Conservation (phyloP, 768 basidiomycete species). For the Fibroporia radiculosa region DNA sequence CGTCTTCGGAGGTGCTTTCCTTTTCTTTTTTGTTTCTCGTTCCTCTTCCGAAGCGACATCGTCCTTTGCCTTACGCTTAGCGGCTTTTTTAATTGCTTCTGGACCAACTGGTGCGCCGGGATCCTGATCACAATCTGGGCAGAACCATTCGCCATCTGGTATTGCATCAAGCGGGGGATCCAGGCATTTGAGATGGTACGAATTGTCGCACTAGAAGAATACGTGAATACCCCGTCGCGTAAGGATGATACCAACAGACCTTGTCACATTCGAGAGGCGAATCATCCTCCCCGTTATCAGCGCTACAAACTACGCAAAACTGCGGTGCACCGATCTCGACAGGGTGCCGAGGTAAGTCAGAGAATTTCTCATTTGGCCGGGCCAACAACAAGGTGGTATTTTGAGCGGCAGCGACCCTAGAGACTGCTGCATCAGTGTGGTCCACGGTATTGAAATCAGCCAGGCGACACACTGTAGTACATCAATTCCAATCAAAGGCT, state of each 20-base stretch:
- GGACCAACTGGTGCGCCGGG: conserved; percentile 42
- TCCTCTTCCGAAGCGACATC: conserved; percentile 22
- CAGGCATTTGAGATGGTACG: conserved; percentile 81
- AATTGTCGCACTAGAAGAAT: conserved; percentile 67
- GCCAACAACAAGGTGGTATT: conserved; percentile 83
- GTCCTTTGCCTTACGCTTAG: conserved; percentile 9
- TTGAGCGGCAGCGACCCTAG: conserved; percentile 77
- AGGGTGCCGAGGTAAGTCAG: conserved; percentile 78
- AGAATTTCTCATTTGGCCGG: conserved; percentile 61
- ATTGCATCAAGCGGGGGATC: conserved; percentile 66
- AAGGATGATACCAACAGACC: conserved; percentile 31
- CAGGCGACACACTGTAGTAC: conserved; percentile 55
- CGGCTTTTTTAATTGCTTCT: conserved; percentile 13
- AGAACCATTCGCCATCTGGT: conserved; percentile 93
- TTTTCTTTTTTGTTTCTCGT: conserved; percentile 27
- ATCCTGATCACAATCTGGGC: conserved; percentile 58
- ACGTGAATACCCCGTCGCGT: neutral
- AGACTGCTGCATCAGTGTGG: neutral
- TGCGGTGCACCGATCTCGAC: conserved; percentile 59
- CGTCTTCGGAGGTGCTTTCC: conserved; percentile 35
- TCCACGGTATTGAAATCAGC: neutral
- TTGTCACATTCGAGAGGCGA: conserved; percentile 86
- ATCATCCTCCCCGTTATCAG: conserved; percentile 66
- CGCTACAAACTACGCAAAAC: conserved; percentile 62
- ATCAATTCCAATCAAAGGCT: conserved; percentile 69